A percentile compares a stretch with the other conserved stretches of the same genome.
phyloP scores from a whole-genome alignment of 768 basidiomycete genomes.

The Lentinula lateritia region DNA sequence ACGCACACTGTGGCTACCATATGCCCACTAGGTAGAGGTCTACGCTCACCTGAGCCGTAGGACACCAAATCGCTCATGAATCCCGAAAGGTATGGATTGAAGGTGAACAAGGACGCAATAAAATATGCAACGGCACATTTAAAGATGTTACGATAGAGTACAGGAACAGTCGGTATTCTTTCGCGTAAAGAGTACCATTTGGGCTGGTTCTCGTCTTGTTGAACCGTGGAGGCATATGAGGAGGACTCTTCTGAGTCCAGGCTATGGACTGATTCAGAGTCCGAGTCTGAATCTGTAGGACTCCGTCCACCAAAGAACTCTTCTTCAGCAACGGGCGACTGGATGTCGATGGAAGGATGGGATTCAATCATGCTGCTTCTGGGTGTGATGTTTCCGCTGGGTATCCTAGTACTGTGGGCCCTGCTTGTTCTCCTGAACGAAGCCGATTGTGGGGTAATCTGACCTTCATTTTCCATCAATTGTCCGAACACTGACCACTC shows the following conservation, averaged over 20 bases:
- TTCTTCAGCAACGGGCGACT: constrained; percentile 12
- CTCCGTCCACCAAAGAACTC: neutral
- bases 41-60: constrained; percentile 39
- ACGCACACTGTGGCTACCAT: constrained; percentile 91
- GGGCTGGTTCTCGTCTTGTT: constrained; percentile 9
- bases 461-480: constrained; percentile 63
- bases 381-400: neutral
- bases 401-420: neutral
- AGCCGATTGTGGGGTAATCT: constrained; percentile 18
- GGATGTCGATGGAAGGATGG: constrained; percentile 8
- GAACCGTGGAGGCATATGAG: constrained; percentile 9
- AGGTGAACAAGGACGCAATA: constrained; percentile 89
- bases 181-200: constrained; percentile 13
- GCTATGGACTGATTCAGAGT: constrained; percentile 6
- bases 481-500: constrained; percentile 68
- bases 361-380: constrained; percentile 10
- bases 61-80: constrained; percentile 59
- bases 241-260: constrained; percentile 14
- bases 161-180: constrained; percentile 34
- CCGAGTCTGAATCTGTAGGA: constrained; percentile 12
- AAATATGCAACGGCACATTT: constrained; percentile 93
- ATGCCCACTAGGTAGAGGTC: constrained; percentile 78
- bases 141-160: constrained; percentile 65
- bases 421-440: constrained; percentile 7
- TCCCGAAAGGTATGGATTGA: constrained; percentile 66